These are phyloP conservation scores for Trichaptum fuscoviolaceum DNA, from an alignment of 768 basidiomycete species.

Conservation along the genomic window DNA sequence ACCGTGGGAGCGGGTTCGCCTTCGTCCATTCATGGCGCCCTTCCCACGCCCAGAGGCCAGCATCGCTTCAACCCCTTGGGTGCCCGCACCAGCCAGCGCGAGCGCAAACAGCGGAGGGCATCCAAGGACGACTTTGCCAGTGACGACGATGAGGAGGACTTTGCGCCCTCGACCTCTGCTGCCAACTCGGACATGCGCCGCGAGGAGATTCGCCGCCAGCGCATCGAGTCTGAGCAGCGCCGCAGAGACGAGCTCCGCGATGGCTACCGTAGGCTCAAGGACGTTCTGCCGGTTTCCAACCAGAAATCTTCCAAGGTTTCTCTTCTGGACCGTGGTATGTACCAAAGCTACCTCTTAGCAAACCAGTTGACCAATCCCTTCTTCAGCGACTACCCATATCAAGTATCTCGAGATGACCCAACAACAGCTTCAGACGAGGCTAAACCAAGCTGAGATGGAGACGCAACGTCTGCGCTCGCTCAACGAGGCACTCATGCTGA, in stretches of 20 bases:
- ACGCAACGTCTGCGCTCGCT: constrained; percentile 69
- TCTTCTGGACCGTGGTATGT: constrained; percentile 76
- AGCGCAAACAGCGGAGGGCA: constrained; percentile 33
- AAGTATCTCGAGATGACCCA: constrained; percentile 80
- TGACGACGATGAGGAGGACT: constrained; percentile 67
- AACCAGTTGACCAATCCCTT: constrained; percentile 13
- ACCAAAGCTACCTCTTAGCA: constrained; percentile 6
- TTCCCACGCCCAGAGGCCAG: constrained; percentile 55
- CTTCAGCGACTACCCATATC: constrained; percentile 75
- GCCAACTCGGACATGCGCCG: constrained; percentile 52
- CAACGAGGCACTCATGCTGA: constrained; percentile 87
- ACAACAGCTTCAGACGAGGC: constrained; percentile 65
- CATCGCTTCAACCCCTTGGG: constrained; percentile 75
- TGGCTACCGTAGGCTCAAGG: constrained; percentile 86
- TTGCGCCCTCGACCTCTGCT: constrained; percentile 47
- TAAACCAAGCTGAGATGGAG: constrained; percentile 76
- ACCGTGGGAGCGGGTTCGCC: constrained; percentile 45
- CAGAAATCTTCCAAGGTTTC: constrained; percentile 93
- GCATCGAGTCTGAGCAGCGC: constrained; percentile 91
- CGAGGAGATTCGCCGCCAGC: constrained; percentile 86
- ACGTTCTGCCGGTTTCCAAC: constrained; percentile 82
- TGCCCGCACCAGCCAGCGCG: constrained; percentile 44
- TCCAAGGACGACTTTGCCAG: constrained; percentile 56
- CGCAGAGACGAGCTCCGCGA: constrained; percentile 90
- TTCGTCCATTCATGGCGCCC: constrained; percentile 40